These are phyloP conservation scores for Chaetomium strumarium DNA, from an alignment of 2,329 filamentous ascomycete genomes.

Conservation along the genomic window DNA sequence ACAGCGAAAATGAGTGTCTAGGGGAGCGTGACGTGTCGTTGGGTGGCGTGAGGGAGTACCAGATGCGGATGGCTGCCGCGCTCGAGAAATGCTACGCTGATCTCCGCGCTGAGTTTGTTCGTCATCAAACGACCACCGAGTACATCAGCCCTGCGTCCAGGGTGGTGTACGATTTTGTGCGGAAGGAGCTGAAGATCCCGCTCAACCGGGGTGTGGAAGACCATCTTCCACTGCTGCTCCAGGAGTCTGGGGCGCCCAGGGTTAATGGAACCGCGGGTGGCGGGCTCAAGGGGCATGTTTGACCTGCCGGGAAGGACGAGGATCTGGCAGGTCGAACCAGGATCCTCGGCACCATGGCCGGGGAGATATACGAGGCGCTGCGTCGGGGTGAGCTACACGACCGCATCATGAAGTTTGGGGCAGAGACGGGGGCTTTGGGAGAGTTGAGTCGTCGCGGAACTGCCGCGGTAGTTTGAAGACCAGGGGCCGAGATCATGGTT, in stretches of 20 bases:
- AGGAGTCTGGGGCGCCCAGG: constrained; percentile 11
- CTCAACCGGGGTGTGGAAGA: constrained; percentile 25
- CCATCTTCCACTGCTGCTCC: constrained; percentile 26
- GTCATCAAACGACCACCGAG: constrained; percentile 4
- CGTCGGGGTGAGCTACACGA: constrained; percentile 64
- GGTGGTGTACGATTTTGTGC: constrained; percentile 25
- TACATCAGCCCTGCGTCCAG: constrained; percentile 21
- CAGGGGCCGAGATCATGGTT: too few species aligned
- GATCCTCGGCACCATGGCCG: constrained; percentile 54
- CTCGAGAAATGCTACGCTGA: constrained; percentile 5
- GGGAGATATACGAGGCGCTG: constrained; percentile 61
- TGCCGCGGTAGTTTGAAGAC: too few species aligned
- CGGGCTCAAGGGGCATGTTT: constrained; percentile 22
- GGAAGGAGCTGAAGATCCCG: constrained; percentile 23
- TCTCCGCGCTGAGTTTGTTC: constrained; percentile 2
- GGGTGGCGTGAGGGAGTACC: constrained; percentile 11
- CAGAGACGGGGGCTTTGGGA: constrained; percentile 42
- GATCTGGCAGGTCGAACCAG: constrained; percentile 53
- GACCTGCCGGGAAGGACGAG: too few species aligned
- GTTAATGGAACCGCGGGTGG: background rate
- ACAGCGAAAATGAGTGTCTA: too few species aligned
- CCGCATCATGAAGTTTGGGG: constrained; percentile 62
- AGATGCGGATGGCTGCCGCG: background rate
- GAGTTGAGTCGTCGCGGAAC: too few species aligned
- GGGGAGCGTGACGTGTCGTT: background rate